Percentiles rank a stretch among this genome's conserved stretches.
Evolutionary conservation across 208 protist genomes (phyloP).

Genomic region (Trypanosoma congolense): DNA sequence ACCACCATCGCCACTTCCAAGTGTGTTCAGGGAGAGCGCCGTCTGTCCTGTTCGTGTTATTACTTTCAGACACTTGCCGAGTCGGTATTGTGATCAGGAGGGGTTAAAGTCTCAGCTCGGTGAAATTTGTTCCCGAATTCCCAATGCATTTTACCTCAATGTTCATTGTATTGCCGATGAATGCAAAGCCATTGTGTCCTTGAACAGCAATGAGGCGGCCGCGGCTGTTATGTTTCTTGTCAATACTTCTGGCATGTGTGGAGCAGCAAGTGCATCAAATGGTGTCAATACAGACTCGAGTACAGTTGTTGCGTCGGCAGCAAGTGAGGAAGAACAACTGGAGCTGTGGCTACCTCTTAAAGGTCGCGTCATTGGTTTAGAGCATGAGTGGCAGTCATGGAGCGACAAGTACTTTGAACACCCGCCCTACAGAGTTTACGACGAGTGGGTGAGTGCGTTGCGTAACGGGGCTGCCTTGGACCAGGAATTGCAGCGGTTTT

Average conservation of each 20-base stretch:
- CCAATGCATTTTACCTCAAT: conserved; percentile 20
- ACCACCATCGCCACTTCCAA: conserved; percentile 9
- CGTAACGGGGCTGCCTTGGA: background rate
- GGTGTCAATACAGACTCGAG: background rate
- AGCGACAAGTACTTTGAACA: conserved; percentile 3
- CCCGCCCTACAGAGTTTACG: conserved; percentile 8
- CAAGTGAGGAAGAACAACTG: conserved; percentile 18
- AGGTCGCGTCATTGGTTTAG: conserved; percentile 4
- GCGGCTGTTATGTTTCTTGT: conserved; percentile 19
- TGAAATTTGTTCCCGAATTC: conserved; percentile 19
- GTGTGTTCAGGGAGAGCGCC: conserved; percentile 17
- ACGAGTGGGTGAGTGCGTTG: conserved; percentile 8
- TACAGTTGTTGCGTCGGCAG: conserved; percentile 3
- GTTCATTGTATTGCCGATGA: conserved; percentile 15
- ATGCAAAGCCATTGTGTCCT: conserved; percentile 18
- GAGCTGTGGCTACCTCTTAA: conserved; percentile 8
- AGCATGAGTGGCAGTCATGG: conserved; percentile 18
- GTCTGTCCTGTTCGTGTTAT: conserved; percentile 18
- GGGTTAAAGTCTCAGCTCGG: conserved; percentile 14
- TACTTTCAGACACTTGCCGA: conserved; percentile 12
- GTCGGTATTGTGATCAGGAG: conserved; percentile 10
- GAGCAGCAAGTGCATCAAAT: background rate
- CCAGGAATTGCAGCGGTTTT: conserved; percentile 6
- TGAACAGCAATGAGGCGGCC: conserved; percentile 20
- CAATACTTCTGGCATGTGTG: conserved; percentile 4